phyloP scores from a whole-genome alignment of 148 eudicot species.

The Cornus controversa region DNA sequence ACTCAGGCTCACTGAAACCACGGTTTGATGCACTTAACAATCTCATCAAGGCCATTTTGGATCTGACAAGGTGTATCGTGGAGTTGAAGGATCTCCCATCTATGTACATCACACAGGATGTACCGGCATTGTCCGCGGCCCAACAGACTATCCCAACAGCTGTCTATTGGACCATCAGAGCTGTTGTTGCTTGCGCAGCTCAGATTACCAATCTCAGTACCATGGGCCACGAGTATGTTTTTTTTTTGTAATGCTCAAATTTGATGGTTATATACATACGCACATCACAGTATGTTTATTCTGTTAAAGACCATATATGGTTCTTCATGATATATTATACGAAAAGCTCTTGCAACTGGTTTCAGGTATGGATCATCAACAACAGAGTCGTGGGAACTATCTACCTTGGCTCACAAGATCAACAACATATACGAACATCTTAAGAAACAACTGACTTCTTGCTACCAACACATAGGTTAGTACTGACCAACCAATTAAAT shows the following conservation, averaged over 20 bases:
- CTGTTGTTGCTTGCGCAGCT: conserved; percentile 35
- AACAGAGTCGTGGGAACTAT: conserved; percentile 51
- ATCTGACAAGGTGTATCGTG: conserved; percentile 30
- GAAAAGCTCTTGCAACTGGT: neutral
- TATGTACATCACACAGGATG: conserved; percentile 25
- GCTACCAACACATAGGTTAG: conserved; percentile 38
- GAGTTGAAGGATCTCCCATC: conserved; percentile 34
- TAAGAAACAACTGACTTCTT: conserved; percentile 19
- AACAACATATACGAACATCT: conserved; percentile 19
- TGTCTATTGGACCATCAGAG: conserved; percentile 47
- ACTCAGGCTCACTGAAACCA: neutral
- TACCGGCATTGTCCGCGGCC: conserved; percentile 28
- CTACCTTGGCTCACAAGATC: conserved; percentile 51
- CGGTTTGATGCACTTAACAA: conserved; percentile 40
- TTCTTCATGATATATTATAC: too few species aligned
- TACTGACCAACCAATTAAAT: too few species aligned
- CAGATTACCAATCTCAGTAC: conserved; percentile 34
- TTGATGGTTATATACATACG: neutral
- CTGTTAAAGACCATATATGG: too few species aligned
- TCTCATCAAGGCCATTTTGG: conserved; percentile 37
- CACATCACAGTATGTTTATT: too few species aligned
- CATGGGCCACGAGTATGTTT: conserved; percentile 38
- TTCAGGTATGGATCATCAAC: conserved; percentile 30
- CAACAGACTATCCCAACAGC: conserved; percentile 38
- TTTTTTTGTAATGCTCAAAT: neutral